Percentiles rank a stretch among this genome's conserved stretches.
Conservation (phyloP, 2,329 filamentous ascomycete species). For the Claviceps lovelessii region DNA sequence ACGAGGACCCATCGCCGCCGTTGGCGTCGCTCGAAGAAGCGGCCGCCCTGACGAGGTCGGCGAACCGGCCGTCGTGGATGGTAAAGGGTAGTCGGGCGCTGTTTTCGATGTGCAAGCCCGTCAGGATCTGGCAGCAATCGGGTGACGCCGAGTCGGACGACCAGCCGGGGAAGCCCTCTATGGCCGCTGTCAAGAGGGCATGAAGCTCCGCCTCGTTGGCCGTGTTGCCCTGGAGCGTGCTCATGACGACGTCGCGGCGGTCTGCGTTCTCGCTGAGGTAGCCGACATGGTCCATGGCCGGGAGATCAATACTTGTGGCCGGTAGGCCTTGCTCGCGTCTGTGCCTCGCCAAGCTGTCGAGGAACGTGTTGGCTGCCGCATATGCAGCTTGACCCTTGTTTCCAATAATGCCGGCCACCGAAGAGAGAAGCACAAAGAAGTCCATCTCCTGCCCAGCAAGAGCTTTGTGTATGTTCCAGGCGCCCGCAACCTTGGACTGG, state of each 20-base stretch:
- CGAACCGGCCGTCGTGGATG: conserved; percentile 10
- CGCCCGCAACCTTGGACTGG: conserved; percentile 36
- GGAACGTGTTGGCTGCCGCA: conserved; percentile 33
- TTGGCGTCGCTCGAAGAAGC: background rate
- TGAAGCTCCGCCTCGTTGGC: conserved; percentile 40
- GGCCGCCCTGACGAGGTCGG: conserved; percentile 1
- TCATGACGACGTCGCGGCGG: conserved; percentile 23
- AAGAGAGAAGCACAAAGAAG: conserved; percentile 42
- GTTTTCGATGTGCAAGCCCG: conserved; percentile 34
- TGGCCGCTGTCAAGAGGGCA: conserved; percentile 36
- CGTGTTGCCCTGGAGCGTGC: conserved; percentile 34
- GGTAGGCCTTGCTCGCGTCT: conserved; percentile 25
- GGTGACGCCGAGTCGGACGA: conserved; percentile 14
- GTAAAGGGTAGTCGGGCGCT: conserved; percentile 35
- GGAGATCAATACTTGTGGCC: conserved; percentile 31
- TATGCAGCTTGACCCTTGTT: conserved; percentile 40
- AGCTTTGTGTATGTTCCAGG: conserved; percentile 38
- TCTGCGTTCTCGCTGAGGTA: conserved; percentile 30
- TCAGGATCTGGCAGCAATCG: conserved; percentile 30
- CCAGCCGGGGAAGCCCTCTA: conserved; percentile 23
- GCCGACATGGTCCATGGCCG: conserved; percentile 34
- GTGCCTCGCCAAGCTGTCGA: conserved; percentile 19
- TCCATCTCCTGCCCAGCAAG: conserved; percentile 26
- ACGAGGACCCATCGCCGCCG: background rate
- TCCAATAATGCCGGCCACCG: conserved; percentile 35